Conservation (phyloP, 2,329 filamentous ascomycete genomes). For the Didymellaceae sp. region DNA sequence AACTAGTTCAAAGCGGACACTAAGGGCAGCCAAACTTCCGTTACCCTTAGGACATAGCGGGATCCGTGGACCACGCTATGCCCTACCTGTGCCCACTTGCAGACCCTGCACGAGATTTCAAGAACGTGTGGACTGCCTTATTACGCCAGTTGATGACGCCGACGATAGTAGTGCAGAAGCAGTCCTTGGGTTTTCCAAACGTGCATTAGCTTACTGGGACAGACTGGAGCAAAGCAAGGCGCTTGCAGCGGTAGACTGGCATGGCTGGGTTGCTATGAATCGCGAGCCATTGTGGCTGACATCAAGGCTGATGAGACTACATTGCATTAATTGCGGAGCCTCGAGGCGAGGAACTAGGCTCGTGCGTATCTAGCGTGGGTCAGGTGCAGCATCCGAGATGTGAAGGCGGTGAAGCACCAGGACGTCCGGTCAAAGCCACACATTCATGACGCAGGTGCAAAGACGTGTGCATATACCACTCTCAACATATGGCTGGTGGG, state of each 20-base stretch:
- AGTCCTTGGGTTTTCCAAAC: not conserved
- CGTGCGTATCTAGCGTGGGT: not conserved
- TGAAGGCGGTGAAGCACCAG: constrained; percentile 12
- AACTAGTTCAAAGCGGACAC: constrained; percentile 2
- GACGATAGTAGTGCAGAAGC: not conserved
- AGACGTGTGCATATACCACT: not conserved
- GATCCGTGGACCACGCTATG: constrained; percentile 7
- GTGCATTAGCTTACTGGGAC: constrained; percentile 5
- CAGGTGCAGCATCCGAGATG: not conserved
- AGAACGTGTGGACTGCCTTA: constrained; percentile 5
- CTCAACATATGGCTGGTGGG: not conserved
- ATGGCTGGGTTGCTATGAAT: constrained; percentile 3
- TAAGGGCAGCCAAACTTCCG: constrained; percentile 10
- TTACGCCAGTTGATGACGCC: constrained; percentile 6
- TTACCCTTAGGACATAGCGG: not conserved
- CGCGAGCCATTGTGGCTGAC: constrained; percentile 3
- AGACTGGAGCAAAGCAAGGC: not conserved
- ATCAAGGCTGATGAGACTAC: not conserved
- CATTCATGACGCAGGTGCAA: not conserved
- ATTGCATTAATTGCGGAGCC: not conserved
- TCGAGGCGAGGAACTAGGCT: constrained; percentile 3
- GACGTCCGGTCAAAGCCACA: constrained; percentile 6
- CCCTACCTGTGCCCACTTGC: constrained; percentile 1
- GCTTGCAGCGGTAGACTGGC: constrained; percentile 4
- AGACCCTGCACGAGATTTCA: not conserved